Conservation (phyloP, 371 early-diverging fungal genomes). For the Zychaea mexicana region DNA sequence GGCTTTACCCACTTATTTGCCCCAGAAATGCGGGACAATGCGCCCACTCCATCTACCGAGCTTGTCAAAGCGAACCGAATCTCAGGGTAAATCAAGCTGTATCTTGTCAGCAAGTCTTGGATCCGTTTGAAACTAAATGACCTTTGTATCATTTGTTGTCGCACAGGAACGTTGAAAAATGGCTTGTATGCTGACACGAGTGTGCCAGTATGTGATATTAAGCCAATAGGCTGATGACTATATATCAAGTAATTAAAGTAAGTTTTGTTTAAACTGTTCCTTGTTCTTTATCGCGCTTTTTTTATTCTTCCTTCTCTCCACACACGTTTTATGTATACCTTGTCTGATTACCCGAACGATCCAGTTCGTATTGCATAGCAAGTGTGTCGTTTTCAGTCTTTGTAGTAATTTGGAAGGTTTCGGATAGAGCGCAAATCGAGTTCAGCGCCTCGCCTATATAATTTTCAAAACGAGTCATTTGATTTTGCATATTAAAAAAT, state of each 20-base stretch:
- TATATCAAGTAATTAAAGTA: neutral
- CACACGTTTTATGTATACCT: constrained; percentile 22
- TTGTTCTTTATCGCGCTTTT: no score
- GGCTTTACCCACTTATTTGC: constrained; percentile 32
- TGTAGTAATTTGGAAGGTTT: constrained; percentile 34
- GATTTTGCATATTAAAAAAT: neutral
- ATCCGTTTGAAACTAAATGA: constrained; percentile 9
- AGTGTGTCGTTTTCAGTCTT: constrained; percentile 31
- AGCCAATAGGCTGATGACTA: constrained; percentile 14
- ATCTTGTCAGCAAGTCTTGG: constrained; percentile 29
- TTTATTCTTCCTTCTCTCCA: neutral
- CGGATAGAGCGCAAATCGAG: constrained; percentile 51
- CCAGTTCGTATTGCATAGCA: constrained; percentile 34
- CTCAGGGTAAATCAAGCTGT: constrained; percentile 32
- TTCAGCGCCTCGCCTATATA: constrained; percentile 56
- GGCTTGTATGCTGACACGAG: constrained; percentile 34
- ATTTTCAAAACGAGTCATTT: neutral
- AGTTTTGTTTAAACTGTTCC: neutral
- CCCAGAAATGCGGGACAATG: neutral
- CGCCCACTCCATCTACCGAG: neutral
- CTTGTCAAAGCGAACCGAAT: constrained; percentile 34
- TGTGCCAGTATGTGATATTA: constrained; percentile 33
- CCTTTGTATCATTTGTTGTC: constrained; percentile 31
- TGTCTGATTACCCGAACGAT: constrained; percentile 27
- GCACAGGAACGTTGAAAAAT: constrained; percentile 46